Base-by-base conservation (phyloP, 257 asterid species). In the Jasminum sambac region DNA sequence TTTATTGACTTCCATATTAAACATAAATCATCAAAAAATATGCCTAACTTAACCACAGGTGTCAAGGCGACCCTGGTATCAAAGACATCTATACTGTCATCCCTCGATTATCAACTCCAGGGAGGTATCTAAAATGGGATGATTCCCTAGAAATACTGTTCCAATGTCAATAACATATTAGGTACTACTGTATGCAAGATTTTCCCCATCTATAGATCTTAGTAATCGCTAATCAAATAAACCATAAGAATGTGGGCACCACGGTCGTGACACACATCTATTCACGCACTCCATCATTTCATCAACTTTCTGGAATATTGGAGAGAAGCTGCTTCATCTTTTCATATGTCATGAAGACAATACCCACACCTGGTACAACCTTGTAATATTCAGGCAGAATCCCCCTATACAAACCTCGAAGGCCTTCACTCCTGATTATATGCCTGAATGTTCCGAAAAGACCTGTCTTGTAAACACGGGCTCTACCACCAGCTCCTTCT, bases 401-500 rank as follows among this genome's bases (percentile, higher is more conserved):
- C 66, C 97, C 97, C 59, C 97, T 71, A 66, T 88, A 90, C 71
- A 90, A 71, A 58, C 97, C 95, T 7, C 81, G 81, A 23, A 82
- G 41, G 38, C 97, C 92, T 82, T 88, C 96, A 21, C 75, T 66
- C 43, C 63, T 71, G 67, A 84, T 72, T 60, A 90, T 88, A 66
- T 85, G 87, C 75, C 80, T 79, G 39, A 90, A 67, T 36, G 97
- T 73, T 34, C 94, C 96, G 21, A 85, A 66, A 57, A 90, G 72
- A 21, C 94, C 96, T 1, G 86, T 72, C 72, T 75, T 81, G 58
- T 90, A 90, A 26, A 90, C 88, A 43, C 77, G 90, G n/a, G 89
- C 86, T 62, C 91, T 80, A 38, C 97, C 96, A 69, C 91, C 94
- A 4, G 91, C 97, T 74, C 96, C 96, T 85, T 90, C 95, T 86